A percentile compares a stretch with the other conserved stretches of the same genome.
Conservation (phyloP, 495 filamentous ascomycete genomes). For the Trypethelium eluteriae region DNA sequence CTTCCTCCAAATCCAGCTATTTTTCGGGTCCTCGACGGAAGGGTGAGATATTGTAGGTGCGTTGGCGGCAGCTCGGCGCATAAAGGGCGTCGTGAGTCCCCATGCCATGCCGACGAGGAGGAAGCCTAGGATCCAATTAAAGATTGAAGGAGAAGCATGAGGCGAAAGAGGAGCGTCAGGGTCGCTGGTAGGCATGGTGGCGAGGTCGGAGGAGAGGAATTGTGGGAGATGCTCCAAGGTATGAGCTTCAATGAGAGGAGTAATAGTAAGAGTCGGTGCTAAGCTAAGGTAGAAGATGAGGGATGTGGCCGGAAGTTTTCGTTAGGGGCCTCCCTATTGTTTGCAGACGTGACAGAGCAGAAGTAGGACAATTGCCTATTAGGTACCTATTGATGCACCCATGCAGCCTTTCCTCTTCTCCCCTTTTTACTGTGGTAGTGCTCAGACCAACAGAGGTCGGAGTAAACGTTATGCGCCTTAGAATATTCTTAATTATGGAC, state of each 20-base stretch:
- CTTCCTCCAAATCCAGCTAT: conserved; percentile 49
- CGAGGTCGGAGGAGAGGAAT: background rate
- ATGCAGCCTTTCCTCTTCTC: no score
- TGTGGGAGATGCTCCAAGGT: background rate
- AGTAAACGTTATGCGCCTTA: no score
- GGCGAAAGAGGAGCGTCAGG: conserved; percentile 11
- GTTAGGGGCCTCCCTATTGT: no score
- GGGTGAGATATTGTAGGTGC: conserved; percentile 45
- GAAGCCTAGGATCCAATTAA: conserved; percentile 81
- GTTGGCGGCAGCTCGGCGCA: conserved; percentile 58
- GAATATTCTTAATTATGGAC: no score
- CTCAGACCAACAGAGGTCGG: no score
- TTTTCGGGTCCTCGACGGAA: conserved; percentile 39
- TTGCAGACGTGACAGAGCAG: no score
- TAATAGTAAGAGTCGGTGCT: background rate
- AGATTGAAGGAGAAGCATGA: conserved; percentile 46
- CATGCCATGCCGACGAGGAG: conserved; percentile 86
- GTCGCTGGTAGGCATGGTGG: conserved; percentile 8
- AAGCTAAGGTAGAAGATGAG: background rate
- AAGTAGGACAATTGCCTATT: no score
- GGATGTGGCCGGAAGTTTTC: no score
- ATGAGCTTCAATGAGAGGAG: background rate
- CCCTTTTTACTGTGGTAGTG: no score
- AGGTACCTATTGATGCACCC: no score
- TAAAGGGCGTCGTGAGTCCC: conserved; percentile 69